These are phyloP conservation scores for Termitomyces sp. DNA, from an alignment of 1,284 basidiomycete genomes.

Conservation along the genomic window DNA sequence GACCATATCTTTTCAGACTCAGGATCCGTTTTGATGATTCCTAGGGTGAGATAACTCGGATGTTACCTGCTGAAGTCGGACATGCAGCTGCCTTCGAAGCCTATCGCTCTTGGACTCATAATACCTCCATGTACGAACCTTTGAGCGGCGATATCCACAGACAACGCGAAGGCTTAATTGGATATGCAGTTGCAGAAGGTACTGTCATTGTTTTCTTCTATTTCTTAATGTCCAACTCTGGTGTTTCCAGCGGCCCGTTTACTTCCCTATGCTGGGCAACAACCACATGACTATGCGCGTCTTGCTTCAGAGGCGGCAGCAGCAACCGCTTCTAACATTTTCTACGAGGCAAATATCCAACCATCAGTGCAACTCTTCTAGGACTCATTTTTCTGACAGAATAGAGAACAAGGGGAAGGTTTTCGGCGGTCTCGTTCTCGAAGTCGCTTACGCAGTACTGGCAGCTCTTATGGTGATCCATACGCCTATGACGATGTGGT, in stretches of 20 bases:
- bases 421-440: slow-evolving; percentile 31
- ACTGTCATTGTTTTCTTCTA: background rate
- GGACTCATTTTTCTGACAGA: slow-evolving; percentile 22
- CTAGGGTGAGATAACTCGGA: slow-evolving; percentile 41
- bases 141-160: slow-evolving; percentile 47
- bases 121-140: slow-evolving; percentile 48
- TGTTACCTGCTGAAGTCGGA: slow-evolving; percentile 52
- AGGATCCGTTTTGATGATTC: background rate
- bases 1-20: slow-evolving; percentile 17
- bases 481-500: slow-evolving; percentile 34
- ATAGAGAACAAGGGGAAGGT: slow-evolving; percentile 27
- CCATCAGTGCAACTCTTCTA: slow-evolving; percentile 7
- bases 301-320: slow-evolving; percentile 52
- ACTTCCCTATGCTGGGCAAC: slow-evolving; percentile 40
- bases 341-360: slow-evolving; percentile 34
- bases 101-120: slow-evolving; percentile 58
- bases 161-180: slow-evolving; percentile 57
- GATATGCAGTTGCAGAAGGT: slow-evolving; percentile 63
- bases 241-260: slow-evolving; percentile 35
- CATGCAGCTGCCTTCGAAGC: slow-evolving; percentile 69
- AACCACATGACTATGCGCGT: slow-evolving; percentile 39
- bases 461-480: slow-evolving; percentile 29
- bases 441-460: slow-evolving; percentile 23
- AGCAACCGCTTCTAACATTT: slow-evolving; percentile 49
- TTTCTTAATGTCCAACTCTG: background rate